These are phyloP conservation scores for Aspergillus cavernicola DNA, from an alignment of 495 filamentous ascomycete species.

Conservation along the genomic window DNA sequence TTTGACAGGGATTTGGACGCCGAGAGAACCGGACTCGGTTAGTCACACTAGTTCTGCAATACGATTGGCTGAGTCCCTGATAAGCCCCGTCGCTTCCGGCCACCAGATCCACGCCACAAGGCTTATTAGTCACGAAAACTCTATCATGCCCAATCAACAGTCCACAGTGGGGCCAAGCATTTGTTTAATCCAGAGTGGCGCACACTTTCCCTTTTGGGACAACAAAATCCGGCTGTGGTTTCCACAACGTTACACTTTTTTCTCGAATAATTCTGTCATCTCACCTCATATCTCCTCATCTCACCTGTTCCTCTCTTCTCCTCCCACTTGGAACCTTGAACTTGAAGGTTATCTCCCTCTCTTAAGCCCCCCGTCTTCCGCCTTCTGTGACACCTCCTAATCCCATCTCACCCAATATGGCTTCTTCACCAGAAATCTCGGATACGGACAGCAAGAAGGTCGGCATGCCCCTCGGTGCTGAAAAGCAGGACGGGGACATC, in stretches of 20 bases:
- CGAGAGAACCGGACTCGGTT: background rate
- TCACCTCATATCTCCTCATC: too few relatives aligned
- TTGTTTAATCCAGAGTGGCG: background rate
- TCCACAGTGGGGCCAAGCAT: background rate
- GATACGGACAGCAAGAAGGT: slow-evolving; percentile 15
- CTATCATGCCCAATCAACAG: background rate
- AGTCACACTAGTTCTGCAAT: background rate
- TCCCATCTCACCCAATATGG: slow-evolving; percentile 2
- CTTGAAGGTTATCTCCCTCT: background rate
- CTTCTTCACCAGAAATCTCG: slow-evolving; percentile 14
- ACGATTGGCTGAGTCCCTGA: background rate
- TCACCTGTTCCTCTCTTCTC: background rate
- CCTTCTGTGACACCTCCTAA: background rate
- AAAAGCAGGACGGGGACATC: slow-evolving; percentile 12
- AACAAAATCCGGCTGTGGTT: slow-evolving; percentile 4
- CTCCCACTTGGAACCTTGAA: too few relatives aligned
- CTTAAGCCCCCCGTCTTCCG: too few relatives aligned
- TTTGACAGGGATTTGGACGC: background rate
- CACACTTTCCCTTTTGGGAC: slow-evolving; percentile 1
- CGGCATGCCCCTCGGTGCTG: slow-evolving; percentile 4
- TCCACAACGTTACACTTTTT: background rate
- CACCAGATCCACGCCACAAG: background rate
- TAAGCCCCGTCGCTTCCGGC: background rate
- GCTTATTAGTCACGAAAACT: slow-evolving; percentile 8
- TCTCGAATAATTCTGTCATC: too few relatives aligned